These are phyloP conservation scores for Dothiorella sarmentorum DNA, from an alignment of 2,329 filamentous ascomycete genomes.

Conservation along the genomic window DNA sequence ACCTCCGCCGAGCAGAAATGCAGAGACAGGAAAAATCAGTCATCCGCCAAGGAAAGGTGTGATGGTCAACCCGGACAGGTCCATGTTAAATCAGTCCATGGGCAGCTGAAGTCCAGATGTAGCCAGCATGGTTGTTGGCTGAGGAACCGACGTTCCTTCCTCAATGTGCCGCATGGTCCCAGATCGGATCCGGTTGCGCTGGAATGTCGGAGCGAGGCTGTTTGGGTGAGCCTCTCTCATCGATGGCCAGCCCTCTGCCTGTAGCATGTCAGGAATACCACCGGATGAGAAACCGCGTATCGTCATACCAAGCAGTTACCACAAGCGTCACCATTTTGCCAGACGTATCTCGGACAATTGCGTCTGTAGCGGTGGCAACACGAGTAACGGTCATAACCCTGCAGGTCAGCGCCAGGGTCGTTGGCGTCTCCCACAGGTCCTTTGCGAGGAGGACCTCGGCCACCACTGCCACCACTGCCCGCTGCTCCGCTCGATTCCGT, in stretches of 20 bases:
- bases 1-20: not conserved
- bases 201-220: too few relatives aligned
- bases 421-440: too few relatives aligned
- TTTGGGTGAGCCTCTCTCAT: not conserved
- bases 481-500: not conserved
- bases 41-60: not conserved
- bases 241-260: not conserved
- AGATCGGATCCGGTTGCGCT: not conserved
- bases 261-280: not conserved
- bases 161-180: not conserved
- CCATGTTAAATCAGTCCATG: not conserved
- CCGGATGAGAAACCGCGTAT: not conserved
- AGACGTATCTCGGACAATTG: not conserved
- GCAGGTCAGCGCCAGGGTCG: too few relatives aligned
- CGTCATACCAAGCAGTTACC: not conserved
- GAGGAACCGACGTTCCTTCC: not conserved
- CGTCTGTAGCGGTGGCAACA: not conserved
- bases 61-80: too few relatives aligned
- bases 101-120: not conserved
- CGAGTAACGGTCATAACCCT: not conserved
- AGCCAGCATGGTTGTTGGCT: not conserved
- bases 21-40: not conserved
- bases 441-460: too few relatives aligned
- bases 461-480: too few relatives aligned
- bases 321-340: slow-evolving; percentile 1